phyloP scores from a whole-genome alignment of 768 basidiomycete genomes.

The Coprinellus micaceus region DNA sequence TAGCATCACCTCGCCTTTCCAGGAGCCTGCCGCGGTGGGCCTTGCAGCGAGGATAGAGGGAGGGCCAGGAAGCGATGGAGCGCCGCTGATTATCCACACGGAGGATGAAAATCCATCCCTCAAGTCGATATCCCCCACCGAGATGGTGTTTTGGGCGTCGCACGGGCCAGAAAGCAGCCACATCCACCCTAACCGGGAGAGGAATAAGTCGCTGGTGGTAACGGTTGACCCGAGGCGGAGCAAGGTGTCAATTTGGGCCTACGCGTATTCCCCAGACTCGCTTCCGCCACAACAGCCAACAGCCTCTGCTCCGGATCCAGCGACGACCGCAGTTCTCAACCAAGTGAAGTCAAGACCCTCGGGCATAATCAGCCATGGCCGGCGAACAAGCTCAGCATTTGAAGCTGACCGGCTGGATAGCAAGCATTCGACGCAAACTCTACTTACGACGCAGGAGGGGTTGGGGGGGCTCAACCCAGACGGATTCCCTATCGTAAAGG shows the following conservation, averaged over 20 bases:
- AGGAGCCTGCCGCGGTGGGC: conserved; percentile 71
- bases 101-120: conserved; percentile 50
- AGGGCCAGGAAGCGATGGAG: conserved; percentile 31
- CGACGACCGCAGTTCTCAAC: background rate
- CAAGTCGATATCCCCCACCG: conserved; percentile 55
- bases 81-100: conserved; percentile 35
- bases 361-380: background rate
- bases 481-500: background rate
- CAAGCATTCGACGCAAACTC: conserved; percentile 1
- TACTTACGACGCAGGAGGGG: background rate
- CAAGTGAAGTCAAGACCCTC: background rate
- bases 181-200: conserved; percentile 19
- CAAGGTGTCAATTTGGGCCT: conserved; percentile 67
- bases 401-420: conserved; percentile 9
- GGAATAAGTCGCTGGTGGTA: conserved; percentile 29
- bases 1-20: conserved; percentile 70
- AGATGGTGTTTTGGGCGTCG: conserved; percentile 64
- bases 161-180: conserved; percentile 36
- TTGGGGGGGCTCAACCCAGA: background rate
- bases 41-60: conserved; percentile 59
- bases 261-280: conserved; percentile 61
- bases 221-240: conserved; percentile 55
- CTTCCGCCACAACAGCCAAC: conserved; percentile 19
- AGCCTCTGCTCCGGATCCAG: background rate
- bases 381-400: conserved; percentile 6